Evolutionary conservation across 371 early-diverging fungal genomes (phyloP).

Genomic region (Basidiobolus meristosporus): DNA sequence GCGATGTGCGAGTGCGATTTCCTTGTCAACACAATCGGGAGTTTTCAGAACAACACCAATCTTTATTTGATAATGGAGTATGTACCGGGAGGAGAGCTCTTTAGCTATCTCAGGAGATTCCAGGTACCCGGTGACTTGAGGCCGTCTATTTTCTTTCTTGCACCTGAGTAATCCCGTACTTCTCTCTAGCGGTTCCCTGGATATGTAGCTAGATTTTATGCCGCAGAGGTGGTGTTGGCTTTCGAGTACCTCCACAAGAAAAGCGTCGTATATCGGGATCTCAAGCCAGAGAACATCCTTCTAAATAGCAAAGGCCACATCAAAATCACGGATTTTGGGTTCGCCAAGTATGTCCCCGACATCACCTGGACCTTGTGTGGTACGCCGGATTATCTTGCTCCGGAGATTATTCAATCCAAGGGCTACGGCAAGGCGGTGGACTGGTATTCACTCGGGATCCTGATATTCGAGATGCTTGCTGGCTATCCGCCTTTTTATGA

Average conservation of each 20-base stretch:
- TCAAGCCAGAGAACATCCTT: constrained; percentile 89
- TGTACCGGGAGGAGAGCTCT: constrained; percentile 89
- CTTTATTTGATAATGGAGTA: constrained; percentile 88
- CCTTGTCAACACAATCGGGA: constrained; percentile 80
- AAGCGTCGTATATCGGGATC: constrained; percentile 84
- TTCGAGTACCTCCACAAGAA: constrained; percentile 81
- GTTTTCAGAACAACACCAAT: constrained; percentile 70
- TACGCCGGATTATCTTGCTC: constrained; percentile 98
- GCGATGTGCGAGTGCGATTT: constrained; percentile 79
- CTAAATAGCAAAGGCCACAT: constrained; percentile 88
- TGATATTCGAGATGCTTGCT: constrained; percentile 86
- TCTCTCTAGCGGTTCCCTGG: constrained; percentile 56
- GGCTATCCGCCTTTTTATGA: constrained; percentile 95
- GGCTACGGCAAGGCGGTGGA: constrained; percentile 93
- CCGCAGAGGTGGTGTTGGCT: constrained; percentile 49
- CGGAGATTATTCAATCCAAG: constrained; percentile 90
- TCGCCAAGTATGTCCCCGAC: constrained; percentile 89
- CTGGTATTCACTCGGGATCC: constrained; percentile 91
- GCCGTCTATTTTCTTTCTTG: background rate
- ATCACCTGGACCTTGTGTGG: constrained; percentile 97
- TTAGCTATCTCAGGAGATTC: constrained; percentile 51
- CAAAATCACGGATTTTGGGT: constrained; percentile 98
- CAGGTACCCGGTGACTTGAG: constrained; percentile 14
- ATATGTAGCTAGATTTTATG: constrained; percentile 69
- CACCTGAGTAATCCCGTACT: background rate